phyloP scores from a whole-genome alignment of 345 rosid species.

The Angophora floribunda region DNA sequence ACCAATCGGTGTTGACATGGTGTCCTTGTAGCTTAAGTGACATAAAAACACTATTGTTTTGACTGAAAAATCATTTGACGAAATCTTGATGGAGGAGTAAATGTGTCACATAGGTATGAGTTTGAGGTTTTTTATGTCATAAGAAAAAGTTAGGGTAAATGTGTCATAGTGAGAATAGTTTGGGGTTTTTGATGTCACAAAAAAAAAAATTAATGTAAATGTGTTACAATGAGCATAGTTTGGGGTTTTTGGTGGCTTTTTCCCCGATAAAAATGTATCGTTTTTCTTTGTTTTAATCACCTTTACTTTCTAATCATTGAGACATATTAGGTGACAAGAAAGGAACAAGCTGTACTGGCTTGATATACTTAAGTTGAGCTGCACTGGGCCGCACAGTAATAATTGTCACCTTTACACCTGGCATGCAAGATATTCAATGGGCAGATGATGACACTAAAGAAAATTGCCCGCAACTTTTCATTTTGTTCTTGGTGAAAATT shows the following conservation, averaged over 20 bases:
- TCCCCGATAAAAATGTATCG: not conserved
- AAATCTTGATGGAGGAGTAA: not conserved
- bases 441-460: not conserved
- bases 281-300: not conserved
- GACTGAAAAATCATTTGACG: not conserved
- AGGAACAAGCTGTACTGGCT: not conserved
- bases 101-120: not conserved
- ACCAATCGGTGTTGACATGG: not conserved
- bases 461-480: not conserved
- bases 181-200: not conserved
- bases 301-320: not conserved
- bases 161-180: not conserved
- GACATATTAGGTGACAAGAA: not conserved
- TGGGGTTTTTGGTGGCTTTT: not conserved
- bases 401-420: not conserved
- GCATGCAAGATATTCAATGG: not conserved
- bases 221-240: not conserved
- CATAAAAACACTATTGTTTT: too few relatives aligned
- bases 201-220: too few relatives aligned
- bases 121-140: not conserved
- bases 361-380: not conserved
- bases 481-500: not conserved
- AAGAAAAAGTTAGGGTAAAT: not conserved
- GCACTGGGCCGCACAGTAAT: not conserved
- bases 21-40: not conserved